Base-by-base conservation (phyloP, 192 early-diverging fungal species). In the Fimicolochytrium jonesii region DNA sequence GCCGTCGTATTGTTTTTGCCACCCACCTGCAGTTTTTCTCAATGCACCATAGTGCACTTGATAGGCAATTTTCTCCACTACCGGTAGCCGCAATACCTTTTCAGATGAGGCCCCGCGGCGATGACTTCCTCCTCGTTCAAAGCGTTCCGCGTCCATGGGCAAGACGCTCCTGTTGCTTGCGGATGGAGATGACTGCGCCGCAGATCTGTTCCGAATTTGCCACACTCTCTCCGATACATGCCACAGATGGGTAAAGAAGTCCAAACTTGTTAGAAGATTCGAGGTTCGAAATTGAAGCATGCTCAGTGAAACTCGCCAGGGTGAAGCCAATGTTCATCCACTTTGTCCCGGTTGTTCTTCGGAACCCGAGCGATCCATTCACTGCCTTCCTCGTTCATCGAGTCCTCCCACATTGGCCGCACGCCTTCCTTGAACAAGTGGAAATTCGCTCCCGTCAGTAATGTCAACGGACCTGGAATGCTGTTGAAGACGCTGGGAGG, bases 371-470 rank as follows among this genome's bases (percentile, higher is more conserved):
- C 66, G 70, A 95, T 95, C 95, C 95, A 97, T 65, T 95, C 94
- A 42, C 95, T 93, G 31, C 95, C 95, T 54, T 83, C 82, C 49
- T 88, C 77, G 63, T 94, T 45, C 50, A 36, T 28, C 59, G 9
- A 26, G 32, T 54, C 58, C 71, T 97, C 95, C 95, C 95, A 97
- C 13, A 93, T 88, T 33, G 95, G 95, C 39, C 91, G 71, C 37
- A 94, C 81, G 30, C 91, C 92, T 32, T 87, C 78, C 69, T 94
- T 94, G 78, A 97, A 97, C 64, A 97, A 67, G 67, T 93, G 92
- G 70, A 92, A 90, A 68, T 97, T 94, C 46, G 90, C 84, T 47
- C 85, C 88, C 48, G 79, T 68, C 22, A 79, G 76, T 44, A 93
- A 71, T 26, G 87, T 81, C 28, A 77, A 79, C 2, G 88, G 82